phyloP scores from a whole-genome alignment of 2,329 filamentous ascomycete species.

The Fusarium nelsonii region DNA sequence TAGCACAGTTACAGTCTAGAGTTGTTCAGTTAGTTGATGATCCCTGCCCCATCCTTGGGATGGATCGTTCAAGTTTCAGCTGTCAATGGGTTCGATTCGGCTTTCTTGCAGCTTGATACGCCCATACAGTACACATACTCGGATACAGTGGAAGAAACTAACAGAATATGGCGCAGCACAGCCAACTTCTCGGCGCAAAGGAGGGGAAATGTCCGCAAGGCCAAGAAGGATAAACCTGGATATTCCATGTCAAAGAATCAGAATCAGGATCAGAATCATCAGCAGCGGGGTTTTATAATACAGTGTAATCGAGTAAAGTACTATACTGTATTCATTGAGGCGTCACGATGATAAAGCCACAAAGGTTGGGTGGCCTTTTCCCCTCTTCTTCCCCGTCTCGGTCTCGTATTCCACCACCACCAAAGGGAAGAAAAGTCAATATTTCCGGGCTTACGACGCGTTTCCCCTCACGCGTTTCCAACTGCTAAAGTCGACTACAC shows the following conservation, averaged over 20 bases:
- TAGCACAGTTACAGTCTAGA: conserved; percentile 12
- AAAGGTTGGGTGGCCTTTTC: not conserved
- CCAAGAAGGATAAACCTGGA: conserved; percentile 11
- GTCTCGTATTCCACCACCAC: conserved; percentile 1
- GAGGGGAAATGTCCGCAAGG: conserved; percentile 6
- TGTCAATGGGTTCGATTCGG: conserved; percentile 18
- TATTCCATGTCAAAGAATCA: conserved; percentile 13
- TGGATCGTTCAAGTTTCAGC: conserved; percentile 21
- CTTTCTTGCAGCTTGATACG: not conserved
- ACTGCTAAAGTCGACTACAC: conserved; percentile 7
- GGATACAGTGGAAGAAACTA: conserved; percentile 1
- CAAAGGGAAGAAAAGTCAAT: conserved; percentile 22
- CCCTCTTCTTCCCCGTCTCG: not conserved
- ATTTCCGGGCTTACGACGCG: conserved; percentile 22
- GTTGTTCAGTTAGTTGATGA: conserved; percentile 3
- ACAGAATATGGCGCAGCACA: conserved; percentile 1
- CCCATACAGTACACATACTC: not conserved
- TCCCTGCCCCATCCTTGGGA: conserved; percentile 6
- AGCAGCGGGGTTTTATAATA: conserved; percentile 8
- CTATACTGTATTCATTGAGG: conserved; percentile 2
- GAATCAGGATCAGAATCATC: not conserved
- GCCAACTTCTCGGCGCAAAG: conserved; percentile 5
- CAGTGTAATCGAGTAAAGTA: not conserved
- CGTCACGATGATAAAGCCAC: conserved; percentile 30
- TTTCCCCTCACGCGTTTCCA: conserved; percentile 28